Evolutionary conservation across 2,329 filamentous ascomycete genomes (phyloP).

Genomic region (Chrysoporthe puriensis): DNA sequence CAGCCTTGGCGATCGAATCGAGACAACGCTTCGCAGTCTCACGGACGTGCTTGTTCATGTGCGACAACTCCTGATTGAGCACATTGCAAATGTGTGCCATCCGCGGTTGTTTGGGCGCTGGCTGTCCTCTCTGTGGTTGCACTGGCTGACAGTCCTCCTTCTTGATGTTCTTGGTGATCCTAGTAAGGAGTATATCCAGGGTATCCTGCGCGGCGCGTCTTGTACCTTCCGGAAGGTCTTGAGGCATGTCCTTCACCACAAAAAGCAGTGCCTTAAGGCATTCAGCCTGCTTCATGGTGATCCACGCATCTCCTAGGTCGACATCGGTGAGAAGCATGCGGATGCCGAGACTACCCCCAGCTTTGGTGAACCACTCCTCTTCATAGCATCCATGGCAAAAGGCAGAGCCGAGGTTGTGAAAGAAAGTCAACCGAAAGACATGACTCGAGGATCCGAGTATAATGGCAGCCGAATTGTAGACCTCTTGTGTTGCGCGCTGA

Average conservation of each 20-base stretch:
- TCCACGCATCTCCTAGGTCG: constrained; percentile 82
- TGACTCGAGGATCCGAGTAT: constrained; percentile 78
- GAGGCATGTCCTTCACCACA: constrained; percentile 97
- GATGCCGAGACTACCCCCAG: constrained; percentile 89
- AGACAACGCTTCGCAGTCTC: constrained; percentile 83
- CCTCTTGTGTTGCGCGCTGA: constrained; percentile 74
- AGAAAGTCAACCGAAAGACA: constrained; percentile 80
- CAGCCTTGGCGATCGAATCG: constrained; percentile 76
- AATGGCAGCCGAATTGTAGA: constrained; percentile 74
- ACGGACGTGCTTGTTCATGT: constrained; percentile 95
- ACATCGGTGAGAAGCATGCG: constrained; percentile 84
- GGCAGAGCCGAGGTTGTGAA: constrained; percentile 76
- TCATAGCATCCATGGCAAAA: constrained; percentile 96
- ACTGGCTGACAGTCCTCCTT: constrained; percentile 71
- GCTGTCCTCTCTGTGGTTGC: constrained; percentile 46
- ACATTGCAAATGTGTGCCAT: constrained; percentile 80
- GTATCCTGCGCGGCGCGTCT: constrained; percentile 81
- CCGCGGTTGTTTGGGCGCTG: constrained; percentile 57
- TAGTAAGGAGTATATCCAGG: constrained; percentile 75
- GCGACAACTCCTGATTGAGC: constrained; percentile 85
- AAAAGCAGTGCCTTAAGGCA: constrained; percentile 92
- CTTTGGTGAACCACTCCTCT: constrained; percentile 98
- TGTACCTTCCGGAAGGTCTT: constrained; percentile 89
- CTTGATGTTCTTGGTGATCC: constrained; percentile 77
- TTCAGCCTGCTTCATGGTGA: constrained; percentile 80